Evolutionary conservation across 345 rosid species (phyloP), one percentile per base, ranked within the genome.

Genomic region (Diplotaxis tenuifolia): DNA sequence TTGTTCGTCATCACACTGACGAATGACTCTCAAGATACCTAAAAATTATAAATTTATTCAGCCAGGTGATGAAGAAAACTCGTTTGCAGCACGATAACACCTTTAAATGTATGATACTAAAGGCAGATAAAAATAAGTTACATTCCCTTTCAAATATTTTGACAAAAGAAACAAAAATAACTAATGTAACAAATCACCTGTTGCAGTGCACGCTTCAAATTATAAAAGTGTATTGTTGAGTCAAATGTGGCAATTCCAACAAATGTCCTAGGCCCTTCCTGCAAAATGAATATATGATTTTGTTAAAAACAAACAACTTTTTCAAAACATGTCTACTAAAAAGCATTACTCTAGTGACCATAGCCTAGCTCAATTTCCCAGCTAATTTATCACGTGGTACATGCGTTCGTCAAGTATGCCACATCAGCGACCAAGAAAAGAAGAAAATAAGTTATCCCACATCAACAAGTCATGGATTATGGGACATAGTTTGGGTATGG

Each of bases 181-280:
- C 7, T 42, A 70, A 15, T 0, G 9, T 56, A 70, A 56, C 23
- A 56, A 71, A 25, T 47, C 40, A 89, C 99, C 96, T 96, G 98
- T 70, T 92, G 98, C 62, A 95, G 71, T 55, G 98, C 96, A n/a
- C 96, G 91, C 80, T 96, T 96, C 80, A 96, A 80, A 81, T 89
- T 92, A 76, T 96, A 96, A 74, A 96, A 96, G 78, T 96, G 97
- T 68, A 96, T 88, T 47, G 99, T 85, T 14, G 94, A 88, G 83
- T 96, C 99, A 83, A 89, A 92, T 59, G 99, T 96, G 52, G 98
- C 99, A 76, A 96, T 83, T 79, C 99, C 99, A 38, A 92, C 98
- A 87, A 89, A 84, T 53, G 99, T 96, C 81, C 92, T 88, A 25
- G 89, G 94, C 73, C 98, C 98, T 88, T 96, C 99, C 99, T 96